These are phyloP conservation scores for Ogataea sp. DNA, from an alignment of 805 yeast genomes.

Conservation along the genomic window DNA sequence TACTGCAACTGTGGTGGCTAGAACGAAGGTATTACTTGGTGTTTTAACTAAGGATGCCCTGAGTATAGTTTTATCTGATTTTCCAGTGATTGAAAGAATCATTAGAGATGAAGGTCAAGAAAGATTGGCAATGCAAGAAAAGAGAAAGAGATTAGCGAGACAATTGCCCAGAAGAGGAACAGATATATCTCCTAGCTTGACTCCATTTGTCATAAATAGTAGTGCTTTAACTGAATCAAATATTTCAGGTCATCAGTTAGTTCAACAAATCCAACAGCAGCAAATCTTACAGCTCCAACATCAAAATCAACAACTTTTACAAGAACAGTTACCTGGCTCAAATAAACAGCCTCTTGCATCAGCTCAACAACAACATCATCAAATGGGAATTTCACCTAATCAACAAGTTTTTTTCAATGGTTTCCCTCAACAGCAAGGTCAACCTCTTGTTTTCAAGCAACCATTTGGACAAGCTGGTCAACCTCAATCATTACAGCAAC, in stretches of 20 bases:
- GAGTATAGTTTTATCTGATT: slow-evolving; percentile 48
- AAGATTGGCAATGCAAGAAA: slow-evolving; percentile 62
- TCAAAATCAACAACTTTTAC: not conserved
- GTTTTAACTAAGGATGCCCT: slow-evolving; percentile 60
- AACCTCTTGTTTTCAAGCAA: too few relatives aligned
- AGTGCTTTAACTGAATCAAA: not conserved
- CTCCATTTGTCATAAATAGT: not conserved
- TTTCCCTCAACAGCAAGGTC: too few relatives aligned
- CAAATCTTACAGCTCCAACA: not conserved
- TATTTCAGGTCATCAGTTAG: not conserved
- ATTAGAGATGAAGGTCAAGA: slow-evolving; percentile 78
- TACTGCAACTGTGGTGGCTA: slow-evolving; percentile 71
- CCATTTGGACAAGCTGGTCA: too few relatives aligned
- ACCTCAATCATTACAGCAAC: too few relatives aligned
- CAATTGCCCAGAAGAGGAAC: slow-evolving; percentile 3
- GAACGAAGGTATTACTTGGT: slow-evolving; percentile 58
- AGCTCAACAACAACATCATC: not conserved
- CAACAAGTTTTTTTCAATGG: too few relatives aligned
- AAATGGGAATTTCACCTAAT: too few relatives aligned
- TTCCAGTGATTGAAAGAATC: slow-evolving; percentile 57
- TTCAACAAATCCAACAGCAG: not conserved
- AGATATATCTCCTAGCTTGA: slow-evolving; percentile 24
- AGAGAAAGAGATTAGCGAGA: slow-evolving; percentile 34
- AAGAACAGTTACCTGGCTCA: not conserved
- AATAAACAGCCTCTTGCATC: not conserved